Base-by-base conservation (phyloP, 2,329 filamentous ascomycete species). In the Teratosphaeria gauchensis region DNA sequence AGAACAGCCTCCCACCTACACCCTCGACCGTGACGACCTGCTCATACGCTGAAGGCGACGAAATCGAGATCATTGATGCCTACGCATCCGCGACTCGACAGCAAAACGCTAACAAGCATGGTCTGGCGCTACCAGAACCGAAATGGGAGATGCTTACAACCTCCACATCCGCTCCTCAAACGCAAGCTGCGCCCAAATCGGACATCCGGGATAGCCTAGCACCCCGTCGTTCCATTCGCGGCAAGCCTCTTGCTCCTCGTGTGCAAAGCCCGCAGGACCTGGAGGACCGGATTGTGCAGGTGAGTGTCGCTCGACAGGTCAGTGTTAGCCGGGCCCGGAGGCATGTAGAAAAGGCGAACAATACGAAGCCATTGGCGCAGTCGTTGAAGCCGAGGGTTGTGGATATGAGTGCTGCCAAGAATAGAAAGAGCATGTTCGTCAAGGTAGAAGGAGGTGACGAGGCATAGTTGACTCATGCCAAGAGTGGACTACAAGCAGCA, bases 351-450 rank as follows among this genome's bases (percentile, higher is more conserved):
- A 57, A 61, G 52, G 65, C 66, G 21, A 35, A 62, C 56, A 53
- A 64, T 59, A 65, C 59, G 19, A 70, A 66, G 54, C 42, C 42
- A 2, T 19, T 48, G 42, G 42, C 42, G 16, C 68, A 67, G 56
- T 69, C 69, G 12, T 38, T 72, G 14, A 54, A 63, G 28, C 71
- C 71, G 21, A 59, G 66, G 32, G 65, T 73, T 2, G 69, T 73
- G 53, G 67, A 72, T 51, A 54, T 73, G 59, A 60, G 30, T 28
- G n/a, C n/a, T 48, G 33, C 55, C 9, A 65, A 63, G 58, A 66
- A 68, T 51, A 61, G 70, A 46, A 71, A 70, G 64, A 71, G 69
- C 56, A 68, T 66, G 32, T 61, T 68, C 30, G 68, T 68, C 2
- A 57, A 30, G 12, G 54, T 58, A 12, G 51, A 54, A 58, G 53